These are phyloP conservation scores for Trichoderma asperellum DNA, from an alignment of 2,329 filamentous ascomycete species.

Conservation along the genomic window DNA sequence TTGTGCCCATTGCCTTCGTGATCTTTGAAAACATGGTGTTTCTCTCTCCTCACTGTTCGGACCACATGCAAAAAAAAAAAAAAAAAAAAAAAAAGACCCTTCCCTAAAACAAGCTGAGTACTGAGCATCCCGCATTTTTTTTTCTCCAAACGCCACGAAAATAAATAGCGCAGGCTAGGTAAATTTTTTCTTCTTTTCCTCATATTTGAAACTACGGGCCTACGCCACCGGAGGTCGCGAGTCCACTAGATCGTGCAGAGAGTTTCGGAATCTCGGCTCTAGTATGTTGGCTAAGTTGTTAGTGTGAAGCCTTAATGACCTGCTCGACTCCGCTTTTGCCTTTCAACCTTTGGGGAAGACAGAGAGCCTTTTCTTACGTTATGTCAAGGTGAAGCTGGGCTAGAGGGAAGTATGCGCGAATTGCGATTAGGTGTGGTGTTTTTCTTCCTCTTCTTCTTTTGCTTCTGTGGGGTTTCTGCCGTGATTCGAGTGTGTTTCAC, in stretches of 20 bases:
- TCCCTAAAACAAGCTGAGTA: no score
- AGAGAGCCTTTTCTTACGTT: background rate
- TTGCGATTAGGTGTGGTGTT: background rate
- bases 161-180: slow-evolving; percentile 22
- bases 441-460: background rate
- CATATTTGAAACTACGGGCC: slow-evolving; percentile 14
- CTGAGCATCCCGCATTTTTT: no score
- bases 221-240: slow-evolving; percentile 25
- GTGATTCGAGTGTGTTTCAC: background rate
- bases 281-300: slow-evolving; percentile 4
- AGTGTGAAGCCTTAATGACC: slow-evolving; percentile 16
- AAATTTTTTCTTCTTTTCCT: slow-evolving; percentile 15
- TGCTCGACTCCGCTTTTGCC: background rate
- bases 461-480: background rate
- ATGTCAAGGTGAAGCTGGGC: background rate
- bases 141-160: background rate
- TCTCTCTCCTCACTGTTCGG: background rate
- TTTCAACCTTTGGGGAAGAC: background rate
- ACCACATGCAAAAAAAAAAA: no score
- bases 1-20: slow-evolving; percentile 4
- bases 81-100: no score
- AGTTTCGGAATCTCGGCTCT: slow-evolving; percentile 25
- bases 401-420: background rate
- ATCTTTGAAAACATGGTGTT: background rate
- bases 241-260: background rate